A percentile compares a stretch with the other conserved stretches of the same genome.
phyloP scores from a whole-genome alignment of 73 alveolate genomes.

The Uronychia binucleata region DNA sequence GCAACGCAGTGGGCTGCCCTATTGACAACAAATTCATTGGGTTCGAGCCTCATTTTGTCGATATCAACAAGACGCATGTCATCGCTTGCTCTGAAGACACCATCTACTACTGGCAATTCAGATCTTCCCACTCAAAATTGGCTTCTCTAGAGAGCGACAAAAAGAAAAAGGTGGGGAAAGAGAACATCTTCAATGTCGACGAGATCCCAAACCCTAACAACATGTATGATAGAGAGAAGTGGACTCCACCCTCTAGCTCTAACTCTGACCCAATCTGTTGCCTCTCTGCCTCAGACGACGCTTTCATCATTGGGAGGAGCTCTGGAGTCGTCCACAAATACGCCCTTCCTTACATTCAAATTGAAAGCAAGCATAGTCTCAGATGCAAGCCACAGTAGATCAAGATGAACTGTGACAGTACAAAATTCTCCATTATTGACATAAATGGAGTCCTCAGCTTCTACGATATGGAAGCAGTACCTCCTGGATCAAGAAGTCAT shows the following conservation, averaged over 20 bases:
- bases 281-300: constrained; percentile 94
- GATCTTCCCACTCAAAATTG: constrained; percentile 60
- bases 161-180: constrained; percentile 95
- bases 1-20: constrained; percentile 99
- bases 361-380: constrained; percentile 68
- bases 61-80: constrained; percentile 98
- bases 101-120: constrained; percentile 82
- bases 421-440: constrained; percentile 84
- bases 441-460: constrained; percentile 76
- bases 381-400: constrained; percentile 75
- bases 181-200: constrained; percentile 94
- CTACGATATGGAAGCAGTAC: constrained; percentile 63
- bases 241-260: constrained; percentile 68
- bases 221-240: constrained; percentile 82
- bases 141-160: constrained; percentile 57
- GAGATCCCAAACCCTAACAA: constrained; percentile 89
- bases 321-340: constrained; percentile 89
- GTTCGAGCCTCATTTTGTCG: constrained; percentile 95
- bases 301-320: constrained; percentile 90
- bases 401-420: constrained; percentile 75
- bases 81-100: constrained; percentile 85
- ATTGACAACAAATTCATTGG: constrained; percentile 89
- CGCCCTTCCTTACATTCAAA: constrained; percentile 85
- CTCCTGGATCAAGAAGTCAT: constrained; percentile 29
- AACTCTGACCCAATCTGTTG: constrained; percentile 96